phyloP scores from a whole-genome alignment of 2,329 filamentous ascomycete genomes.

The Fusarium nodosum region DNA sequence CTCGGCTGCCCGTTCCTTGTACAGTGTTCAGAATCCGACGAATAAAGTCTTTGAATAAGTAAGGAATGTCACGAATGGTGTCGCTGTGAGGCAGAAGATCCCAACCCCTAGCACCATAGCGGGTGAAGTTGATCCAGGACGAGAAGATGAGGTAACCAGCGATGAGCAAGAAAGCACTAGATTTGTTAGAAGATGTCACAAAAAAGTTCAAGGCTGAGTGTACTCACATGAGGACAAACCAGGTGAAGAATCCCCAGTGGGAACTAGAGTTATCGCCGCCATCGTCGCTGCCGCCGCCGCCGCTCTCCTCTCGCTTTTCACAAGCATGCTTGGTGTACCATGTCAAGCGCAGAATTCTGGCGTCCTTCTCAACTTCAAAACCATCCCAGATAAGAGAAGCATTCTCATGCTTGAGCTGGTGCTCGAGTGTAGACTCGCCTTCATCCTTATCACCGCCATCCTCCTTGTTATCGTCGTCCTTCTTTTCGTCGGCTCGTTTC shows the following conservation, averaged over 20 bases:
- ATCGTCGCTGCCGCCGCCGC: slow-evolving; percentile 52
- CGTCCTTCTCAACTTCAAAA: slow-evolving; percentile 73
- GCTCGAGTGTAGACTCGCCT: slow-evolving; percentile 60
- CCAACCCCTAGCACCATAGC: slow-evolving; percentile 95
- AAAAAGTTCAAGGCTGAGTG: no score
- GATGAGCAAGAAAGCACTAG: slow-evolving; percentile 85
- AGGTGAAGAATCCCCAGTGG: slow-evolving; percentile 97
- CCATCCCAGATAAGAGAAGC: slow-evolving; percentile 81
- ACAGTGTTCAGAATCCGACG: slow-evolving; percentile 85
- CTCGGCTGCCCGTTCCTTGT: slow-evolving; percentile 84
- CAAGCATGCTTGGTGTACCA: slow-evolving; percentile 94
- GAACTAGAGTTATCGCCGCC: slow-evolving; percentile 62
- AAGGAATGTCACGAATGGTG: slow-evolving; percentile 90
- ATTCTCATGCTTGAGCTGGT: slow-evolving; percentile 66
- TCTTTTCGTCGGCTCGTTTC: slow-evolving; percentile 49
- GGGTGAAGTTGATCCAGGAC: slow-evolving; percentile 98
- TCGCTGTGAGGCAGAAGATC: slow-evolving; percentile 94
- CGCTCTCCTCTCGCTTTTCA: slow-evolving; percentile 65
- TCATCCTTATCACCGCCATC: slow-evolving; percentile 57
- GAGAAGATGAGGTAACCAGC: slow-evolving; percentile 97
- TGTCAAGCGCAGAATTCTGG: slow-evolving; percentile 76
- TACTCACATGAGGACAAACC: slow-evolving; percentile 92
- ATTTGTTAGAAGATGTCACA: slow-evolving; percentile 41
- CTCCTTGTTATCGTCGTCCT: slow-evolving; percentile 46
- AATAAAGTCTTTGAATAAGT: slow-evolving; percentile 89